Evolutionary conservation across 768 basidiomycete genomes (phyloP).

Genomic region (Amylocystis lapponica): DNA sequence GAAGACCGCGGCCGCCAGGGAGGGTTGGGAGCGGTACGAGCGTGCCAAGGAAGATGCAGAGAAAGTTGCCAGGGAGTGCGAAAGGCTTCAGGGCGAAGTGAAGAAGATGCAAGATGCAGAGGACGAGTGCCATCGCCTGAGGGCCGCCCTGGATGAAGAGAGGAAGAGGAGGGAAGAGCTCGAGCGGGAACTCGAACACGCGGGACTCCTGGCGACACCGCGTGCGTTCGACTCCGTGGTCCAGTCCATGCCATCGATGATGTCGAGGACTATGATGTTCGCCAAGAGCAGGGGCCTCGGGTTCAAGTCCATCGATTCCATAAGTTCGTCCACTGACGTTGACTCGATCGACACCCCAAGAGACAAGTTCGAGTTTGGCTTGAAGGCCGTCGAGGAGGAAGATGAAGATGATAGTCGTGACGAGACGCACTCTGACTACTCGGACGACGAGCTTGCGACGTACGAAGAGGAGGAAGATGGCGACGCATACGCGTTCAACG

Average conservation of each 20-base stretch:
- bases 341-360: conserved; percentile 41
- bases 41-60: conserved; percentile 21
- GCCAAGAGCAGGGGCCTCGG: conserved; percentile 42
- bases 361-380: conserved; percentile 36
- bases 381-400: conserved; percentile 41
- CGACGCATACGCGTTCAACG: conserved; percentile 43
- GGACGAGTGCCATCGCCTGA: conserved; percentile 33
- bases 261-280: conserved; percentile 21
- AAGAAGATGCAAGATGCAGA: conserved; percentile 23
- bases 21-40: conserved; percentile 23
- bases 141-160: conserved; percentile 10
- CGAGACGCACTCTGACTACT: conserved; percentile 26
- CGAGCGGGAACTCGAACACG: conserved; percentile 47
- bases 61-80: conserved; percentile 32
- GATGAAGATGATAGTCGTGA: conserved; percentile 37
- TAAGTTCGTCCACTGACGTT: conserved; percentile 63
- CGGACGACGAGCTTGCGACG: conserved; percentile 50
- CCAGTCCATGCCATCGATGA: conserved; percentile 10
- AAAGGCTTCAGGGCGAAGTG: conserved; percentile 25
- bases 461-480: conserved; percentile 74
- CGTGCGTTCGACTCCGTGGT: conserved; percentile 25
- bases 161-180: conserved; percentile 36
- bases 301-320: conserved; percentile 57
- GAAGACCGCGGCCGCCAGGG: conserved; percentile 25
- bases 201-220: conserved; percentile 38